Evolutionary conservation across 225 moss, liverwort and hornwort species (phyloP), one percentile per base, ranked within the genome.

Genomic region (Lunularia cruciata): DNA sequence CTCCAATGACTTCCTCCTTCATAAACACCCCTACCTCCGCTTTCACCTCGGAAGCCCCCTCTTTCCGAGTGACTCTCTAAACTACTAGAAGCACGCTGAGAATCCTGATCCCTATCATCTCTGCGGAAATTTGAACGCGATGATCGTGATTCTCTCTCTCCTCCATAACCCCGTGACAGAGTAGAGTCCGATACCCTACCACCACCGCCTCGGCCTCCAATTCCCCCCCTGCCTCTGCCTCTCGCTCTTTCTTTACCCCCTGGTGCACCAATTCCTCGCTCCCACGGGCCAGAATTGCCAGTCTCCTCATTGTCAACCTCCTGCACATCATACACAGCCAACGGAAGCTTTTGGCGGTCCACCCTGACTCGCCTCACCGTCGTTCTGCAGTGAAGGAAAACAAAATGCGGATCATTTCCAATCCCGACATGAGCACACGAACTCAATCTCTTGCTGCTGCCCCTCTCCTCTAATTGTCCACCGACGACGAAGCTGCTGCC

Each of bases 401-500:
- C 26, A 10, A 69, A 43, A 38, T 69, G 69, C 5, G 55, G 27
- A 43, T 73, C 57, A 30, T 34, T 55, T 65, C 57, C 66, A 31
- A 28, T 15, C 14, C 65, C 64, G 3, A 64, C 10, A 18, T 65
- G 43, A 23, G 55, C 63, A 14, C 65, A 54, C 3, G 53, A 65
- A 13, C 55, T 25, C 26, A 73, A 58, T 3, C 27, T 45, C 57
- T 36, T 54, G 73, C 40, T 63, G 47, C 52, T 18, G 54, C 55
- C 52, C n/a, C n/a, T n/a, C 12, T 52, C 23, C 34, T 49, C 67
- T 16, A 47, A 5, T 37, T 1, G 2, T 49, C 33, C 37, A 32
- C 34, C 51, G 26, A 3, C 30, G 18, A 31, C 11, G 10, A 43
- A 11, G 7, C 30, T 42, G n/a, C 5, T 34, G 47, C 10, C 34